Percentiles rank a stretch among this genome's conserved stretches.
Evolutionary conservation across 768 basidiomycete genomes (phyloP).

Genomic region (Hydnum rufescens): DNA sequence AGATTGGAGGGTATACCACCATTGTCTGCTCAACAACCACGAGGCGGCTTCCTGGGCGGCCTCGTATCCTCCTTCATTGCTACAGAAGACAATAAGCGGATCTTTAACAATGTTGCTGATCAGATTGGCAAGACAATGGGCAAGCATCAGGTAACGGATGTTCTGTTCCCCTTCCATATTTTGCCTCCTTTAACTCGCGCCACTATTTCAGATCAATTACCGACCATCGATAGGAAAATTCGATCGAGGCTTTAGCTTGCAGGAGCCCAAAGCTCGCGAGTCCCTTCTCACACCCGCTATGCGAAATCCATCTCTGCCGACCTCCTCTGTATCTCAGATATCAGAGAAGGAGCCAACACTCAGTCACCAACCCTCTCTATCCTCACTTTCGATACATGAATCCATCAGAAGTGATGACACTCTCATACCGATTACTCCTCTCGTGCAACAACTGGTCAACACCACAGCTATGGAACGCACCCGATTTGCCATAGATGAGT

Average conservation of each 20-base stretch:
- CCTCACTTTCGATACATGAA: conserved; percentile 19
- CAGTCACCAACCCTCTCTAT: conserved; percentile 13
- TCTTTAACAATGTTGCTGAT: conserved; percentile 84
- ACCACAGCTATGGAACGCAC: conserved; percentile 76
- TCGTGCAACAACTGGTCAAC: background rate
- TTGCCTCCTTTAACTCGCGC: background rate
- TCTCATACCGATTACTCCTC: background rate
- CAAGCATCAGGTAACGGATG: conserved; percentile 48
- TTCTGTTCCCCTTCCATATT: conserved; percentile 6
- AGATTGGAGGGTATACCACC: conserved; percentile 47
- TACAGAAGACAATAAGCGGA: conserved; percentile 68
- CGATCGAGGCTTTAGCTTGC: conserved; percentile 34
- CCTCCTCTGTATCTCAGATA: conserved; percentile 10
- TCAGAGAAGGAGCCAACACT: conserved; percentile 12
- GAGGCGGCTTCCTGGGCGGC: conserved; percentile 39
- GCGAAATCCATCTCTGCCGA: conserved; percentile 19
- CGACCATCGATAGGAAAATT: conserved; percentile 74
- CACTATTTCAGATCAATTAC: conserved; percentile 33
- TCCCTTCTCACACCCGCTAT: conserved; percentile 43
- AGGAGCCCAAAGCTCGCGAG: conserved; percentile 79
- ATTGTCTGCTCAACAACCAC: conserved; percentile 21
- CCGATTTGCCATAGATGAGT: conserved; percentile 94
- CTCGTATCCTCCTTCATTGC: conserved; percentile 80
- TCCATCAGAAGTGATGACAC: too few species aligned
- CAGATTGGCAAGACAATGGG: conserved; percentile 90